phyloP scores from a whole-genome alignment of 2,329 filamentous ascomycete species.

The Phialemonium atrogriseum region DNA sequence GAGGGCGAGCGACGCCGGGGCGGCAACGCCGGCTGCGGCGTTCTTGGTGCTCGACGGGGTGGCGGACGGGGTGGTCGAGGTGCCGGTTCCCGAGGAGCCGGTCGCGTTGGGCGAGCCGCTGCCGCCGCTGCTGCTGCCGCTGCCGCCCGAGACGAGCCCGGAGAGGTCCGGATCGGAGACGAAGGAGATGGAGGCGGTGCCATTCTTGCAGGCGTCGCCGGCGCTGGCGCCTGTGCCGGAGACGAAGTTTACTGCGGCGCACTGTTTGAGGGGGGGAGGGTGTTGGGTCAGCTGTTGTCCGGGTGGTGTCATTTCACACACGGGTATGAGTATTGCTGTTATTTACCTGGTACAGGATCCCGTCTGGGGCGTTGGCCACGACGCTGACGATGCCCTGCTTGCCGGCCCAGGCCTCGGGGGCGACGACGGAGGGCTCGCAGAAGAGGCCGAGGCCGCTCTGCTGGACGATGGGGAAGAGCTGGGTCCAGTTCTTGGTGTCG shows the following conservation, averaged over 20 bases:
- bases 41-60: not conserved
- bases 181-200: slow-evolving; percentile 20
- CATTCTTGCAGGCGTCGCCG: slow-evolving; percentile 28
- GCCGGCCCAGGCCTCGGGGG: slow-evolving; percentile 42
- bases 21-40: slow-evolving; percentile 2
- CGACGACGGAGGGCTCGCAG: slow-evolving; percentile 40
- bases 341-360: slow-evolving; percentile 46
- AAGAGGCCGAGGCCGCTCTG: slow-evolving; percentile 47
- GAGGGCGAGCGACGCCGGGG: too few relatives aligned
- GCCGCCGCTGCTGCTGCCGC: slow-evolving; percentile 1
- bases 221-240: slow-evolving; percentile 21
- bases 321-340: slow-evolving; percentile 1
- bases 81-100: too few relatives aligned
- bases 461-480: slow-evolving; percentile 43
- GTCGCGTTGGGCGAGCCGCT: slow-evolving; percentile 4
- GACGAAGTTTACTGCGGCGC: slow-evolving; percentile 48
- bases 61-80: not conserved
- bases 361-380: slow-evolving; percentile 44
- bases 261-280: too few relatives aligned
- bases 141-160: slow-evolving; percentile 19
- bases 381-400: slow-evolving; percentile 47
- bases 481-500: slow-evolving; percentile 41
- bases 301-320: slow-evolving; percentile 7
- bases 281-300: too few relatives aligned
- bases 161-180: slow-evolving; percentile 20